These are phyloP conservation scores for Zymoseptoria passerinii DNA, from an alignment of 2,329 filamentous ascomycete species.

Conservation along the genomic window DNA sequence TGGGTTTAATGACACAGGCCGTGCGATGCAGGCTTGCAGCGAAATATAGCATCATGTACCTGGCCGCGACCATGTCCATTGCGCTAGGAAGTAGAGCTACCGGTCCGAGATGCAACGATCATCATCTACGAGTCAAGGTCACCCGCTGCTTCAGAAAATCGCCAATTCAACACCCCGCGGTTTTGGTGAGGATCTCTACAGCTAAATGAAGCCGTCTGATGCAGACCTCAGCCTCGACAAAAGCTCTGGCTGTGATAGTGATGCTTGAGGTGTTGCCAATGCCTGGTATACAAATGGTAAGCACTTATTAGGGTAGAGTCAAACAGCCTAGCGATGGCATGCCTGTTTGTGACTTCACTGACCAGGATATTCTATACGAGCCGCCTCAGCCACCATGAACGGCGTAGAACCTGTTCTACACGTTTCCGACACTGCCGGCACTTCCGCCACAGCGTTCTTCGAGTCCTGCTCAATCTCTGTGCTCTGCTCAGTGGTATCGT, in stretches of 20 bases:
- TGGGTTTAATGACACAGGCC: too few species aligned
- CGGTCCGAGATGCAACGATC: background rate
- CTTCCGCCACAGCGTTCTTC: too few species aligned
- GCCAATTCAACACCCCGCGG: too few species aligned
- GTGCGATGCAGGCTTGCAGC: background rate
- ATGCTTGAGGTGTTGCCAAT: background rate
- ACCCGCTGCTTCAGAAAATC: background rate
- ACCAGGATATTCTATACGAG: background rate
- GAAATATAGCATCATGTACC: background rate
- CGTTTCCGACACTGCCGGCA: background rate
- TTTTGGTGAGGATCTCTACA: too few species aligned
- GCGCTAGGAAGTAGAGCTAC: background rate
- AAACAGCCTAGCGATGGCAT: background rate
- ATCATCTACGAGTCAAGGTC: background rate
- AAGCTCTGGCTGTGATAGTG: background rate
- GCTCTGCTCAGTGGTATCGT: too few species aligned
- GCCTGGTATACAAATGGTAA: background rate
- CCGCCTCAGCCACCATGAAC: background rate
- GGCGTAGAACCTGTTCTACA: background rate
- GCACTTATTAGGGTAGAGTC: background rate
- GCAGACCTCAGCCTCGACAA: background rate
- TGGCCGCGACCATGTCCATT: background rate
- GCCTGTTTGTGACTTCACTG: background rate
- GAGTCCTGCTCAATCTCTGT: too few species aligned
- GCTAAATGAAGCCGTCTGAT: too few species aligned